Base-by-base conservation (phyloP, 768 basidiomycete species). In the Mycena albidolilacea region DNA sequence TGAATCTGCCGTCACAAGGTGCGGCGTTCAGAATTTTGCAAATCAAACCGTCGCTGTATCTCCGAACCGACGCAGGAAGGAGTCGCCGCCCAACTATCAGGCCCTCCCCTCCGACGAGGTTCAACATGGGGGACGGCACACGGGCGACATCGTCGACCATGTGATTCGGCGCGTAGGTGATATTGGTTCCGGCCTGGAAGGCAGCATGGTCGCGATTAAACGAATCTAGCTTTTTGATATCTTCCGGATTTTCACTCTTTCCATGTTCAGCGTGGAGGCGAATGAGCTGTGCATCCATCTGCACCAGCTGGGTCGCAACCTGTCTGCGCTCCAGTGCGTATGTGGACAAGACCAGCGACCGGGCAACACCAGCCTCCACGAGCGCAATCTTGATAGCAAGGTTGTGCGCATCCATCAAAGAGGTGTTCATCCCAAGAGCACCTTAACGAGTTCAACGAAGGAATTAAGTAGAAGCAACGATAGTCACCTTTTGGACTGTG, bases 261-360 rank as follows among this genome's bases (percentile, higher is more conserved):
- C 69, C 69, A 21, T 64, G 62, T 11, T 44, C 69, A 0, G 69
- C 69, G 43, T 58, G 58, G 10, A 70, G 9, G 2, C 52, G 55
- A n/a, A 70, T 70, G n/a, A 64, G 62, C 46, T 70, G 23, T 14
- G 54, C 44, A 21, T 70, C 69, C 62, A 70, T 70, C n/a, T 64
- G 21, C 44, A 70, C 43, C 5, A 70, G 55, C n/a, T 64, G 69
- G 1, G 37, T 48, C 0, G 69, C 69, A 1, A 70, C 69, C 19
- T 23, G 1, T 14, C 69, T 9, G 37, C 69, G 62, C 21, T 70
- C 69, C 1, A 64, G 54, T 9, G 44, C 30, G 41, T 70, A 70
- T 7, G 63, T 70, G 0, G 69, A 64, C 2, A 64, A 17, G 15
- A 70, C 38, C 39, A 10, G 11, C 5, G 63, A 62, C 23, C 44